Evolutionary conservation across 78 protist genomes (phyloP).

Genomic region (Dictyostelium discoideum): dicty_2.7 NC_007090.3:4126501-4127000

Average conservation of each 20-base stretch:
- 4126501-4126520: no score
- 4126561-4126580: neutral
- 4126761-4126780: neutral
- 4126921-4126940: slow-evolving; percentile 43
- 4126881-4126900: slow-evolving; percentile 51
- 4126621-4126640: neutral
- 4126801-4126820: no score
- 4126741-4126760: neutral
- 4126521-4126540: no score
- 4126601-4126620: neutral
- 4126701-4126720: no score
- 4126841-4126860: neutral
- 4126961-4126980: slow-evolving; percentile 50
- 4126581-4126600: no score
- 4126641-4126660: neutral
- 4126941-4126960: slow-evolving; percentile 4
- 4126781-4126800: neutral
- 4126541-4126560: neutral
- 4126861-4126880: neutral
- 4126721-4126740: no score
- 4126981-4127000: slow-evolving; percentile 63
- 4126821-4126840: no score
- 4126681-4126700: neutral
- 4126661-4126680: neutral
- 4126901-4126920: neutral